Percentiles rank a stretch among this genome's conserved stretches.
phyloP scores from a whole-genome alignment of 139 green algal species.

The Chlorella sp. region DNA sequence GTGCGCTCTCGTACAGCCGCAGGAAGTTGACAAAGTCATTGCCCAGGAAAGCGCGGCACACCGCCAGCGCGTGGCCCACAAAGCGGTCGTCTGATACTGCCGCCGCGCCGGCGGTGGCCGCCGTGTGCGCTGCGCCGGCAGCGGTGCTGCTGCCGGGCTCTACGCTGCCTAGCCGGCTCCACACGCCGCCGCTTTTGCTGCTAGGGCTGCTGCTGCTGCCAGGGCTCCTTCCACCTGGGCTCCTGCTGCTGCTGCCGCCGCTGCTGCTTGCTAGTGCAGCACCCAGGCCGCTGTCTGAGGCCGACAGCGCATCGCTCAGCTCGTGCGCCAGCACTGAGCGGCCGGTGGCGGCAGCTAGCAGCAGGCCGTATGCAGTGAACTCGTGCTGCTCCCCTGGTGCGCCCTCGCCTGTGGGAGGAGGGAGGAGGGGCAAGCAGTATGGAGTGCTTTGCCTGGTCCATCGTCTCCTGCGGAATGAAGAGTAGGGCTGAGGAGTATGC shows the following conservation, averaged over 20 bases:
- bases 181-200: not conserved
- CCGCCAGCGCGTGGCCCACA: conserved; percentile 54
- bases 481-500: no score
- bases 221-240: not conserved
- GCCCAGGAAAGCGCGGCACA: conserved; percentile 26
- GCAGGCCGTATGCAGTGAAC: conserved; percentile 78
- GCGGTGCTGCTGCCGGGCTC: not conserved
- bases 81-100: conserved; percentile 36
- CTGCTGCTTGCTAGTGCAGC: not conserved
- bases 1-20: conserved; percentile 60
- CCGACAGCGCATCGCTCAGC: conserved; percentile 21
- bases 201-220: not conserved
- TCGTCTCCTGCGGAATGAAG: no score
- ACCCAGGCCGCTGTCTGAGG: not conserved
- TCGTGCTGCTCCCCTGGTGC: conserved; percentile 44
- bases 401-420: no score
- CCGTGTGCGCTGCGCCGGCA: not conserved
- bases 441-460: no score
- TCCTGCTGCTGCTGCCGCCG: not conserved
- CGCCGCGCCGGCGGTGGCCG: not conserved
- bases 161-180: not conserved
- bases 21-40: conserved; percentile 57
- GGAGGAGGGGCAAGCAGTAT: not conserved
- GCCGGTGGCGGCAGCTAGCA: conserved; percentile 56
- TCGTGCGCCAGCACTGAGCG: conserved; percentile 45